phyloP scores from a whole-genome alignment of 257 asterid genomes.

The Solanum bulbocastanum region DNA sequence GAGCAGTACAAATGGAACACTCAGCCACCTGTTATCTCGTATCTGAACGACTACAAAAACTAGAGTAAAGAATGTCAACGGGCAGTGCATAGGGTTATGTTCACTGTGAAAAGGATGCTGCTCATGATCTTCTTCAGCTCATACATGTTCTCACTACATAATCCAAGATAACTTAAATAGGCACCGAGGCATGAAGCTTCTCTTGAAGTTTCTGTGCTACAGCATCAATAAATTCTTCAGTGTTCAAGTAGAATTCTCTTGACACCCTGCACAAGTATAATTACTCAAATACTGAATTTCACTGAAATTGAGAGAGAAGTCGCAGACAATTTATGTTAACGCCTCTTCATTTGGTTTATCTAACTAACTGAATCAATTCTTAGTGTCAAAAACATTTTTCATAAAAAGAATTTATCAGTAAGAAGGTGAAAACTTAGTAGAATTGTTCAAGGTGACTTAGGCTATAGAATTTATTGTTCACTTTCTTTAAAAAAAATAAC shows the following conservation, averaged over 20 bases:
- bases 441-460: not conserved
- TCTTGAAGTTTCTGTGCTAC: conserved; percentile 55
- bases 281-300: conserved; percentile 4
- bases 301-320: not conserved
- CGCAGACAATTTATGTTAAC: not conserved
- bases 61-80: not conserved
- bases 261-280: conserved; percentile 47
- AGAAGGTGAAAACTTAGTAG: not conserved
- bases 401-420: not conserved
- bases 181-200: conserved; percentile 27
- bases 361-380: not conserved
- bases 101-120: not conserved
- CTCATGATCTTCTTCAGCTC: not conserved
- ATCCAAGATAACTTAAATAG: conserved; percentile 9
- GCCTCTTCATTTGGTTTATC: not conserved
- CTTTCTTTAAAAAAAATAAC: not conserved
- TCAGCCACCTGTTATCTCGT: not conserved
- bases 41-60: not conserved
- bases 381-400: not conserved
- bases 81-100: not conserved
- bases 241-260: conserved; percentile 64
- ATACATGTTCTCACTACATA: not conserved
- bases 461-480: not conserved
- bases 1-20: not conserved
- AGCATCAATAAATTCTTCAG: conserved; percentile 71